These are phyloP conservation scores for Zygoascus hellenicus DNA, from an alignment of 1,139 yeast species.

Conservation along the genomic window DNA sequence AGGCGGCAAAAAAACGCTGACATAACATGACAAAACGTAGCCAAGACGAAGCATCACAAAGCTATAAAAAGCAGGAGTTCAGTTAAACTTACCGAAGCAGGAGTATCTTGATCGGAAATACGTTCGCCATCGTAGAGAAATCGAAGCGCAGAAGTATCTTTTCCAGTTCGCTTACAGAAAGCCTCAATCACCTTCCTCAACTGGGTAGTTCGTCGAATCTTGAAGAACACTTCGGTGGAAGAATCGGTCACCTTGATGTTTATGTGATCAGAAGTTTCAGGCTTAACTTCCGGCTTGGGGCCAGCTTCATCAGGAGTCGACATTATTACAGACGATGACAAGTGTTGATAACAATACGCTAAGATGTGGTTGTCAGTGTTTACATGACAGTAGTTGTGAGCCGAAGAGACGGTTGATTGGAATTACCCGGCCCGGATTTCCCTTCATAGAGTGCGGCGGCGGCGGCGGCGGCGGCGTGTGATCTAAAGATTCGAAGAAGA, in stretches of 20 bases:
- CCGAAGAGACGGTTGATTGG: too few species aligned
- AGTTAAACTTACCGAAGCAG: constrained; percentile 50
- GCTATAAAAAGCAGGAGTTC: too few species aligned
- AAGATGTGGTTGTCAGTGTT: too few species aligned
- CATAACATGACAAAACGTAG: too few species aligned
- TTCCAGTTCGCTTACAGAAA: constrained; percentile 96
- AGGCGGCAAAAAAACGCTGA: background rate
- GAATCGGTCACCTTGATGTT: constrained; percentile 93
- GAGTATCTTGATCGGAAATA: constrained; percentile 81
- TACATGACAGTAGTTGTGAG: too few species aligned
- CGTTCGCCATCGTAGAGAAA: constrained; percentile 93
- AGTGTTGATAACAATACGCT: background rate
- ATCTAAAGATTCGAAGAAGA: too few species aligned
- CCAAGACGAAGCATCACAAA: too few species aligned
- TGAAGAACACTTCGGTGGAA: constrained; percentile 88
- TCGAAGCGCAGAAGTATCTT: constrained; percentile 72
- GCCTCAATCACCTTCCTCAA: constrained; percentile 96
- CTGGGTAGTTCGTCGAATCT: constrained; percentile 88
- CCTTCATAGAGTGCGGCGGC: too few species aligned
- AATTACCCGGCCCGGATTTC: too few species aligned
- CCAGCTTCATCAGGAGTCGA: constrained; percentile 6
- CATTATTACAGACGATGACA: background rate
- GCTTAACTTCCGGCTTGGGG: constrained; percentile 32
- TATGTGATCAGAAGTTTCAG: constrained; percentile 50
- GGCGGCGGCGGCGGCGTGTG: too few species aligned